These are phyloP conservation scores for Collybia sp. DNA, from an alignment of 768 basidiomycete genomes.

Conservation along the genomic window DNA sequence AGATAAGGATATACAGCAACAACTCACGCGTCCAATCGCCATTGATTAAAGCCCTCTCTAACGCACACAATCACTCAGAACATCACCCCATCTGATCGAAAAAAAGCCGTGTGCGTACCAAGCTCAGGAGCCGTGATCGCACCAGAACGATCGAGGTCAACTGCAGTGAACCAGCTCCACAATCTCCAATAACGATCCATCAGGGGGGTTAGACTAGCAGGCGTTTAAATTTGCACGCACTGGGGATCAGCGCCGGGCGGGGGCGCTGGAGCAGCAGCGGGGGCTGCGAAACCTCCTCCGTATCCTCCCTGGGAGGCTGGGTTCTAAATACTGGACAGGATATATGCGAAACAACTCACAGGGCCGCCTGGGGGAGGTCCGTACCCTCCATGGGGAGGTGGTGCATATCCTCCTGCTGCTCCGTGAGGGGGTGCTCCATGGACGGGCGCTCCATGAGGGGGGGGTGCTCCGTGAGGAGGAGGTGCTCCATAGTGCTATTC, in stretches of 20 bases:
- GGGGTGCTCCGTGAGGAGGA: conserved; percentile 1
- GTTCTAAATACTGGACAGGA: not conserved
- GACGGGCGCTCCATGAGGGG: conserved; percentile 7
- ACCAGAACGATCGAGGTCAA: conserved; percentile 68
- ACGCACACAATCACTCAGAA: not conserved
- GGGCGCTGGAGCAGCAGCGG: conserved; percentile 31
- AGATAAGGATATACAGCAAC: not conserved
- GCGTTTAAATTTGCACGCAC: conserved; percentile 34
- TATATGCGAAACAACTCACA: conserved; percentile 9
- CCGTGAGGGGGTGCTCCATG: conserved; percentile 17
- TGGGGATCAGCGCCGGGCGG: conserved; percentile 73
- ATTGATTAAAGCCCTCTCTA: conserved; percentile 45
- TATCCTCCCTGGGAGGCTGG: conserved; percentile 22
- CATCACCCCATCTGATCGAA: not conserved
- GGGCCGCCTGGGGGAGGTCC: conserved; percentile 19
- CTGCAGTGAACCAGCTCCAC: conserved; percentile 69
- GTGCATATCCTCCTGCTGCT: conserved; percentile 1
- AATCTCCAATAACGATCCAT: conserved; percentile 35
- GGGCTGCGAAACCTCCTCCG: conserved; percentile 33
- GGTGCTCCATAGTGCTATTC: conserved; percentile 9
- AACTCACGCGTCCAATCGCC: conserved; percentile 76
- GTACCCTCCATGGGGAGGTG: conserved; percentile 9
- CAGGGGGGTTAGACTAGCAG: too few species aligned
- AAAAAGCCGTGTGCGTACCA: conserved; percentile 37
- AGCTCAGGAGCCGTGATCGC: conserved; percentile 62